phyloP scores from a whole-genome alignment of 2,329 filamentous ascomycete species.

The Cryphonectria parasitica region DNA sequence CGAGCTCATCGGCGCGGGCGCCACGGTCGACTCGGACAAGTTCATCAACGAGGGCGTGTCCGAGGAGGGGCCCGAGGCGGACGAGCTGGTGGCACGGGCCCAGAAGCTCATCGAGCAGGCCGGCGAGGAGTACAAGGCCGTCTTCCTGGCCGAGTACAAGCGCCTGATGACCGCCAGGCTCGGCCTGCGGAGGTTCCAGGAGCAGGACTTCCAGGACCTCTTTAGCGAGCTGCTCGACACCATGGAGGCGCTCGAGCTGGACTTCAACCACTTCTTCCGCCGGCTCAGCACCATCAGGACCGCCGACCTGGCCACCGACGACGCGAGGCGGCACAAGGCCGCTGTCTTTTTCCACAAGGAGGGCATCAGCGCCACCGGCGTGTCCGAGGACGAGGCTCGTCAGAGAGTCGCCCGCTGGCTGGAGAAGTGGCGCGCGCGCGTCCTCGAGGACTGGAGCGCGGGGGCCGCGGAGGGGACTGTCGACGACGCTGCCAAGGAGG shows the following conservation, averaged over 20 bases:
- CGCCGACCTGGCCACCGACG: slow-evolving; percentile 65
- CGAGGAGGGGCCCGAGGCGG: slow-evolving; percentile 65
- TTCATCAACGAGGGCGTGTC: slow-evolving; percentile 75
- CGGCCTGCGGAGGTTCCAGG: slow-evolving; percentile 71
- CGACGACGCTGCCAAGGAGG: slow-evolving; percentile 50
- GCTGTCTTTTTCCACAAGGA: slow-evolving; percentile 80
- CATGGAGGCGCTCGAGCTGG: slow-evolving; percentile 79
- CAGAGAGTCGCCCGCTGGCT: slow-evolving; percentile 78
- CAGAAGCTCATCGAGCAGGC: slow-evolving; percentile 80
- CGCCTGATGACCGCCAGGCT: slow-evolving; percentile 79
- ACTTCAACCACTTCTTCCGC: slow-evolving; percentile 95
- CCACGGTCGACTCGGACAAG: slow-evolving; percentile 68
- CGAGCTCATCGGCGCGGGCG: slow-evolving; percentile 81
- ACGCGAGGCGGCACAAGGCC: slow-evolving; percentile 66
- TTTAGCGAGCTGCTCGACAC: slow-evolving; percentile 84
- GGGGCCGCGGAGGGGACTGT: slow-evolving; percentile 37
- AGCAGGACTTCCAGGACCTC: slow-evolving; percentile 76
- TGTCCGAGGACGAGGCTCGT: slow-evolving; percentile 66
- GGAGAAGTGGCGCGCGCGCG: slow-evolving; percentile 71
- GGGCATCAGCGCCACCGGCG: slow-evolving; percentile 59
- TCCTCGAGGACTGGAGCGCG: slow-evolving; percentile 74
- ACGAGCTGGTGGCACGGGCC: slow-evolving; percentile 75
- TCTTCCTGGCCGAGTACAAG: slow-evolving; percentile 90
- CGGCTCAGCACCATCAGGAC: slow-evolving; percentile 69
- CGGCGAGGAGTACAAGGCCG: slow-evolving; percentile 85